phyloP scores from a whole-genome alignment of 805 yeast species.

The Candida ulmi region DNA sequence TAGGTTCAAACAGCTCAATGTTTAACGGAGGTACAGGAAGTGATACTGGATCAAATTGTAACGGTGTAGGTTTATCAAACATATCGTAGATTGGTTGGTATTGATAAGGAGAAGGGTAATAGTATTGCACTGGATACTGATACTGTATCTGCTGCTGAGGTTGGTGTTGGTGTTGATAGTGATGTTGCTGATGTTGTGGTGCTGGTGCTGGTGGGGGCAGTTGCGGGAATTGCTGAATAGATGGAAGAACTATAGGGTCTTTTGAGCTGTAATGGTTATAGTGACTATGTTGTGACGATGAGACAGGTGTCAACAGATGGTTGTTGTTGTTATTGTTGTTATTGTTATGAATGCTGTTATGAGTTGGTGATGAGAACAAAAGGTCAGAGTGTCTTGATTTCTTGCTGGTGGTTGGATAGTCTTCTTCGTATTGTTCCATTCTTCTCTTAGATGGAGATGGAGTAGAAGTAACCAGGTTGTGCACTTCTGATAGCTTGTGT shows the following conservation, averaged over 20 bases:
- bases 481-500: constrained; percentile 3
- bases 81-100: not conserved
- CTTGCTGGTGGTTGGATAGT: not conserved
- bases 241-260: too few species aligned
- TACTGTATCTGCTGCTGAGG: not conserved
- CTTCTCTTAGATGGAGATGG: not conserved
- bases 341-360: not conserved
- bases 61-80: not conserved
- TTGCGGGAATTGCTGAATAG: too few species aligned
- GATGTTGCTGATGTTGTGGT: too few species aligned
- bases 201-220: too few species aligned
- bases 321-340: not conserved
- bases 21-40: too few species aligned
- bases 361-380: too few species aligned
- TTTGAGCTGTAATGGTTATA: too few species aligned
- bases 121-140: not conserved
- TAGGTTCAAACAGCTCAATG: too few species aligned
- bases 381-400: too few species aligned
- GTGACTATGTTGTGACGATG: not conserved
- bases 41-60: not conserved
- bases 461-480: constrained; percentile 4
- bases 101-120: not conserved
- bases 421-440: not conserved
- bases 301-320: not conserved
- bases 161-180: not conserved